These are phyloP conservation scores for Phytophthora syringae DNA, from an alignment of 352 stramenopile species.

Conservation along the genomic window DNA sequence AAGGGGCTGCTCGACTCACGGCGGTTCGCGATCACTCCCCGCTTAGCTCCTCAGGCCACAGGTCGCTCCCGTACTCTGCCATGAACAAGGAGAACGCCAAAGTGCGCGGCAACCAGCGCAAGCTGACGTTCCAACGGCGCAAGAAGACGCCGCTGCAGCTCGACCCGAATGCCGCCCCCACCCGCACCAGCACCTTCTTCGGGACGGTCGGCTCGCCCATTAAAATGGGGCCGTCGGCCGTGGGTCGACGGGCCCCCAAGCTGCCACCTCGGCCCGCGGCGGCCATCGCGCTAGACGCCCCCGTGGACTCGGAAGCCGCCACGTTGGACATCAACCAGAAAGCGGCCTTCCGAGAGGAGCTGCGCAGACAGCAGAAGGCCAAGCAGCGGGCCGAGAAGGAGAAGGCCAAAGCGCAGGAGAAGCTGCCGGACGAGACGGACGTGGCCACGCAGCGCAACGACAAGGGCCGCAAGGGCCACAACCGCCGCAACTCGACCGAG, in stretches of 20 bases:
- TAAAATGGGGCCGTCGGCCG: constrained; percentile 52
- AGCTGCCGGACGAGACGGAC: constrained; percentile 10
- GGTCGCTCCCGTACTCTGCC: constrained; percentile 5
- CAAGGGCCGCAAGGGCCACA: constrained; percentile 36
- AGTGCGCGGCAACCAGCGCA: constrained; percentile 51
- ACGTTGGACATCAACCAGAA: constrained; percentile 71
- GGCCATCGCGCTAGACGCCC: constrained; percentile 7
- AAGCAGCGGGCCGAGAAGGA: constrained; percentile 44
- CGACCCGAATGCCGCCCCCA: constrained; percentile 40
- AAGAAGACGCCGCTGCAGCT: constrained; percentile 47
- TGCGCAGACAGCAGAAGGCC: constrained; percentile 52
- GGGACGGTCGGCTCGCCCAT: constrained; percentile 75
- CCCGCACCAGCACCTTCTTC: constrained; percentile 68
- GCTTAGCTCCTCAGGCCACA: constrained; percentile 25
- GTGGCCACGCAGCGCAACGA: constrained; percentile 61
- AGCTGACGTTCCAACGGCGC: constrained; percentile 61
- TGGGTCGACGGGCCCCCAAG: constrained; percentile 21
- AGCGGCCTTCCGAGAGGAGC: constrained; percentile 52
- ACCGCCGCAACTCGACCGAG: constrained; percentile 54
- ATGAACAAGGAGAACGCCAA: constrained; percentile 67
- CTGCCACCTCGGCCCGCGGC: constrained; percentile 11
- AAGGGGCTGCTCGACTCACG: background rate
- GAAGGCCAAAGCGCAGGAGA: too few relatives aligned
- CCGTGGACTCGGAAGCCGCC: constrained; percentile 56
- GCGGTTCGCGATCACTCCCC: constrained; percentile 26